A percentile compares a stretch with the other conserved stretches of the same genome.
These are phyloP conservation scores for Saprolegnia diclina DNA, from an alignment of 352 stramenopile species.

Conservation along the genomic window DNA sequence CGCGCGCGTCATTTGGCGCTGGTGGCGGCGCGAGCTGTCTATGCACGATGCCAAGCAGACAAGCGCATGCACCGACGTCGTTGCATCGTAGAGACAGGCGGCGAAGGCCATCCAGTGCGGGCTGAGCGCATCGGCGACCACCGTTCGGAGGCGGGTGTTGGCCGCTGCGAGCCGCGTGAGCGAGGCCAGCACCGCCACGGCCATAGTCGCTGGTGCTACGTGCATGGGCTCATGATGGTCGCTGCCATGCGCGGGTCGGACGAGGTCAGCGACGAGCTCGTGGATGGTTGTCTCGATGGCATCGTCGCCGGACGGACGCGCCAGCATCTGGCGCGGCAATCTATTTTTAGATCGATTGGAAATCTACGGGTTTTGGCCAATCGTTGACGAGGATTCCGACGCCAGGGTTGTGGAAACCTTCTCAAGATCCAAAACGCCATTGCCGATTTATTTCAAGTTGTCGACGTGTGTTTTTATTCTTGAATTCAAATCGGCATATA, in stretches of 20 bases:
- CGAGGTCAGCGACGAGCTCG: not conserved
- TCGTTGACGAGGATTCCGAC: constrained; percentile 1
- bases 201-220: too few species aligned
- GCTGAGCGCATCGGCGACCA: not conserved
- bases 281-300: not conserved
- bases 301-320: not conserved
- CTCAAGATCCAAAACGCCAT: constrained; percentile 20
- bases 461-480: too few species aligned
- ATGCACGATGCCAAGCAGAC: not conserved
- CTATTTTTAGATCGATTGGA: constrained; percentile 1
- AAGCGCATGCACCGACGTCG: not conserved
- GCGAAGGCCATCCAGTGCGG: not conserved
- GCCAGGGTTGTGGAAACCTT: constrained; percentile 8
- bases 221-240: not conserved
- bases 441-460: not conserved
- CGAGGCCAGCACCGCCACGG: not conserved
- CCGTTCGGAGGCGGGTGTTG: not conserved
- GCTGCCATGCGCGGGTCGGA: not conserved
- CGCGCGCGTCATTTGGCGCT: not conserved
- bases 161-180: not conserved
- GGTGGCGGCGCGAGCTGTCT: not conserved
- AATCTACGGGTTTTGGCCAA: constrained; percentile 8
- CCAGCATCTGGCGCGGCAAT: not conserved
- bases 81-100: not conserved
- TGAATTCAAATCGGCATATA: not conserved